phyloP scores from a whole-genome alignment of 2,329 filamentous ascomycete genomes.

The Coniochaeta sp. region DNA sequence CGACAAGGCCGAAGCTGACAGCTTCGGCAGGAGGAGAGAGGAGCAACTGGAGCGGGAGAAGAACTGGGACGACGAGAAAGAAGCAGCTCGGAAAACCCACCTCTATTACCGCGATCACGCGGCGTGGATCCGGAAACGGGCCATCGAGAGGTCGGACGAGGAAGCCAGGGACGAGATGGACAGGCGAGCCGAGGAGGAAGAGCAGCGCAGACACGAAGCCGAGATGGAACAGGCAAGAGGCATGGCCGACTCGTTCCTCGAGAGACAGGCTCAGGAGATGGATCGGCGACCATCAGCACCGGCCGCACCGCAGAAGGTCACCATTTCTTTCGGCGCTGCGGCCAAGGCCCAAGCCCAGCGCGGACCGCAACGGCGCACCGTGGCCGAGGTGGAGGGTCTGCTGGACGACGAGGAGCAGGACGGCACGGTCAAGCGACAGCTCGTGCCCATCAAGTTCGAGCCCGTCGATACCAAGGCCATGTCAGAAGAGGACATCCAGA shows the following conservation, averaged over 20 bases:
- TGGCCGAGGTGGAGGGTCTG: slow-evolving; percentile 89
- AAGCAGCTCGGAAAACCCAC: slow-evolving; percentile 62
- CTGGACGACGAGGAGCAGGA: slow-evolving; percentile 92
- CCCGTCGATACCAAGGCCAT: slow-evolving; percentile 59
- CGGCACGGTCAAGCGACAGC: slow-evolving; percentile 59
- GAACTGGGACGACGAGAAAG: slow-evolving; percentile 88
- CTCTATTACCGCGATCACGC: slow-evolving; percentile 84
- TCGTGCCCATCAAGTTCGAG: slow-evolving; percentile 79
- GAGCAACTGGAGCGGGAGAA: slow-evolving; percentile 56
- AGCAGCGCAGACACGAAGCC: slow-evolving; percentile 60
- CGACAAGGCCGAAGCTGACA: slow-evolving; percentile 66
- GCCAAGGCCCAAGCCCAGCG: slow-evolving; percentile 58
- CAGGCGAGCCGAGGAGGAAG: slow-evolving; percentile 68
- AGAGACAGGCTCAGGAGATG: slow-evolving; percentile 73
- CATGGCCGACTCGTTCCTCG: slow-evolving; percentile 86
- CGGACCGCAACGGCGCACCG: slow-evolving; percentile 61
- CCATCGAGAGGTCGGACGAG: slow-evolving; percentile 65
- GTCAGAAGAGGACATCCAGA: slow-evolving; percentile 79
- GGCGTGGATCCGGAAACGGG: slow-evolving; percentile 77
- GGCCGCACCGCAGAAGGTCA: slow-evolving; percentile 70
- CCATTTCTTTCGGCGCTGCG: slow-evolving; percentile 83
- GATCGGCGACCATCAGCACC: slow-evolving; percentile 31
- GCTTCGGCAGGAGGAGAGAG: slow-evolving; percentile 57
- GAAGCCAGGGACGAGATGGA: slow-evolving; percentile 74
- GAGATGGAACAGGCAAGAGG: slow-evolving; percentile 72